Conservation (phyloP, 768 basidiomycete genomes). For the Gloeophyllum trabeum region DNA sequence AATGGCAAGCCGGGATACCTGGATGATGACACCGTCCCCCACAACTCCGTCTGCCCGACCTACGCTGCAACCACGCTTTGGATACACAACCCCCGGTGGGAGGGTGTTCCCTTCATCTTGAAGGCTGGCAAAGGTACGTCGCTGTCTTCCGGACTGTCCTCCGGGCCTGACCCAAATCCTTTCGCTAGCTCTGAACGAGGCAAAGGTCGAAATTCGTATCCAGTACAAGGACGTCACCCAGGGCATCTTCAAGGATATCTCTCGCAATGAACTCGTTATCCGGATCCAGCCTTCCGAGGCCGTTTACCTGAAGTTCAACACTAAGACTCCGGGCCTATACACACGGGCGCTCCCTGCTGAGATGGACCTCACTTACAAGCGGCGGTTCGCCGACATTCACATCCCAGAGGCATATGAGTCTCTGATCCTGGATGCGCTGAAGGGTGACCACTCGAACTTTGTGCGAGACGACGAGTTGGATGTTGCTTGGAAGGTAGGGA, state of each 20-base stretch:
- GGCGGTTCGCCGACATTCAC: slow-evolving; percentile 79
- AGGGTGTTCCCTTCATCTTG: slow-evolving; percentile 96
- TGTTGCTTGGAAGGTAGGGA: slow-evolving; percentile 87
- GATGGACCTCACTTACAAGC: slow-evolving; percentile 98
- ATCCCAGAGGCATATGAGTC: slow-evolving; percentile 97
- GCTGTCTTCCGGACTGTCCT: slow-evolving; percentile 1
- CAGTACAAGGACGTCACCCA: slow-evolving; percentile 97
- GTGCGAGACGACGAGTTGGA: slow-evolving; percentile 97
- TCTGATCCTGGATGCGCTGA: slow-evolving; percentile 89
- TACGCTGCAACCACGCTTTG: slow-evolving; percentile 84
- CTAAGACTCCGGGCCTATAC: slow-evolving; percentile 85
- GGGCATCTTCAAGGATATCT: slow-evolving; percentile 94
- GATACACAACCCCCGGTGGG: slow-evolving; percentile 96
- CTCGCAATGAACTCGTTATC: slow-evolving; percentile 94
- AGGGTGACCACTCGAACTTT: slow-evolving; percentile 99
- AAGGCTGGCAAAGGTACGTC: slow-evolving; percentile 91
- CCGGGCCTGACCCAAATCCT: not conserved
- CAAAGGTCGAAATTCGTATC: slow-evolving; percentile 95
- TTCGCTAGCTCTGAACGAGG: slow-evolving; percentile 83
- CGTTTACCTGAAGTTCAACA: slow-evolving; percentile 93
- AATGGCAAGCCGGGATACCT: slow-evolving; percentile 98
- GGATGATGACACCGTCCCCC: slow-evolving; percentile 93
- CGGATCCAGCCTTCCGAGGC: slow-evolving; percentile 96
- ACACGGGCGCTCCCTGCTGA: slow-evolving; percentile 90
- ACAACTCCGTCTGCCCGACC: slow-evolving; percentile 85